Conservation (phyloP, 1,284 basidiomycete genomes). For the Pseudozyma tsukubaensis region DNA sequence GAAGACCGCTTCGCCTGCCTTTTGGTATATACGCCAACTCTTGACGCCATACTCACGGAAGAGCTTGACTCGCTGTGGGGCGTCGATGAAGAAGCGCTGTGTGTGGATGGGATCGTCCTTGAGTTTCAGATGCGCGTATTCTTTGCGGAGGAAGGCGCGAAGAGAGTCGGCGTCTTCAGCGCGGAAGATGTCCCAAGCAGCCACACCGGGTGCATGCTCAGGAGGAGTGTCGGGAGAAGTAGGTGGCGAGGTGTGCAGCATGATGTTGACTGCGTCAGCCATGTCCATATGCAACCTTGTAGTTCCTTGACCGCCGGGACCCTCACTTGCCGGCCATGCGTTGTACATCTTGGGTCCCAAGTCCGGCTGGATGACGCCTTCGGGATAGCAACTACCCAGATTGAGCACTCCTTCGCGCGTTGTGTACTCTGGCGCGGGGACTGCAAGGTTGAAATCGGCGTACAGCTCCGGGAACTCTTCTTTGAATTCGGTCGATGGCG, state of each 20-base stretch:
- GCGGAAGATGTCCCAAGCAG: slow-evolving; percentile 90
- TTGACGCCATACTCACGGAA: slow-evolving; percentile 78
- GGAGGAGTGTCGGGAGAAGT: slow-evolving; percentile 35
- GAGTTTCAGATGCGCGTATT: slow-evolving; percentile 66
- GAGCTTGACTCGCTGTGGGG: slow-evolving; percentile 77
- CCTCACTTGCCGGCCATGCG: slow-evolving; percentile 66
- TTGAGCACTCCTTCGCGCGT: slow-evolving; percentile 88
- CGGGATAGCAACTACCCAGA: slow-evolving; percentile 84
- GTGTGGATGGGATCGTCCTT: slow-evolving; percentile 86
- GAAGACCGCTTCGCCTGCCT: slow-evolving; percentile 91
- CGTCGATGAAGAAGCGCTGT: slow-evolving; percentile 87
- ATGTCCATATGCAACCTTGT: slow-evolving; percentile 96
- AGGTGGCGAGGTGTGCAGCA: slow-evolving; percentile 69
- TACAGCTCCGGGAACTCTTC: slow-evolving; percentile 85
- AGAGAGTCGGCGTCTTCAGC: slow-evolving; percentile 84
- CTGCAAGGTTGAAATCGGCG: slow-evolving; percentile 82
- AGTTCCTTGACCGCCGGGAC: slow-evolving; percentile 78
- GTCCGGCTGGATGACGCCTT: slow-evolving; percentile 84
- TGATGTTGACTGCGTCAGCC: slow-evolving; percentile 92
- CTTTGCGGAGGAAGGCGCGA: slow-evolving; percentile 77
- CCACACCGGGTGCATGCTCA: slow-evolving; percentile 75
- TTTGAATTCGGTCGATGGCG: slow-evolving; percentile 84
- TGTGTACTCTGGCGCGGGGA: slow-evolving; percentile 89
- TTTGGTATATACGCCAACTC: slow-evolving; percentile 86
- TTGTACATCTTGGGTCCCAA: slow-evolving; percentile 78